These are phyloP conservation scores for Crucibulum laeve DNA, from an alignment of 768 basidiomycete genomes.

Conservation along the genomic window DNA sequence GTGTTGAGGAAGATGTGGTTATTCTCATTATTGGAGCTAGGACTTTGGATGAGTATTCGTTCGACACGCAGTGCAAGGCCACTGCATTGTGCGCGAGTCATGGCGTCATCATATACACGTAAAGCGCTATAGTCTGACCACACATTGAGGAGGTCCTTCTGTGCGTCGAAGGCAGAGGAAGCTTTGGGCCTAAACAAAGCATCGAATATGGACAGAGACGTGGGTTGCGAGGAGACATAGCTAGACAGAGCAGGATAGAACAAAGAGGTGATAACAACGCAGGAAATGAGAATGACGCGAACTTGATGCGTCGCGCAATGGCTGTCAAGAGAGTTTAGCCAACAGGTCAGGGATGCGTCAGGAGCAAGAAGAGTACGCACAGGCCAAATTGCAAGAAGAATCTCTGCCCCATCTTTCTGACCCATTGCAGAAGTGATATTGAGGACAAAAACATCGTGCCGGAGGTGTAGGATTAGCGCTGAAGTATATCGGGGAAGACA, in stretches of 20 bases:
- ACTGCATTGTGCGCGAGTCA: conserved; percentile 68
- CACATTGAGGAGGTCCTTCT: conserved; percentile 63
- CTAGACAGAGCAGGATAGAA: conserved; percentile 88
- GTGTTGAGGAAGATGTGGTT: conserved; percentile 60
- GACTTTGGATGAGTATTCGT: conserved; percentile 66
- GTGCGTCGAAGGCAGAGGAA: conserved; percentile 47
- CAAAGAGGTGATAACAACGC: conserved; percentile 83
- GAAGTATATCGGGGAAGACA: conserved; percentile 1
- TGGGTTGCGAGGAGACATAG: conserved; percentile 71
- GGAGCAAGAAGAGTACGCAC: conserved; percentile 39
- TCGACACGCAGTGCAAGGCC: conserved; percentile 74
- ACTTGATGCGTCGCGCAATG: conserved; percentile 91
- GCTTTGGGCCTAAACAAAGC: conserved; percentile 52
- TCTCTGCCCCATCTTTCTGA: conserved; percentile 36
- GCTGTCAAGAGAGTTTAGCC: conserved; percentile 30
- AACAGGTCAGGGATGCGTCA: conserved; percentile 5
- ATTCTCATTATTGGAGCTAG: conserved; percentile 40
- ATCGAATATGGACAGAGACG: conserved; percentile 62
- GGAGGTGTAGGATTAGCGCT: neutral
- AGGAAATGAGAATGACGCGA: conserved; percentile 81
- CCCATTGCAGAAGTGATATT: conserved; percentile 28
- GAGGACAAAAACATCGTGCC: conserved; percentile 14
- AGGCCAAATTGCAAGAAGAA: conserved; percentile 76
- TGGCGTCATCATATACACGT: conserved; percentile 63
- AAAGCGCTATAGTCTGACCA: conserved; percentile 67